Percentiles rank a stretch among this genome's conserved stretches.
Evolutionary conservation across 2,329 filamentous ascomycete species (phyloP).

Genomic region (Metarhizium sp.): DNA sequence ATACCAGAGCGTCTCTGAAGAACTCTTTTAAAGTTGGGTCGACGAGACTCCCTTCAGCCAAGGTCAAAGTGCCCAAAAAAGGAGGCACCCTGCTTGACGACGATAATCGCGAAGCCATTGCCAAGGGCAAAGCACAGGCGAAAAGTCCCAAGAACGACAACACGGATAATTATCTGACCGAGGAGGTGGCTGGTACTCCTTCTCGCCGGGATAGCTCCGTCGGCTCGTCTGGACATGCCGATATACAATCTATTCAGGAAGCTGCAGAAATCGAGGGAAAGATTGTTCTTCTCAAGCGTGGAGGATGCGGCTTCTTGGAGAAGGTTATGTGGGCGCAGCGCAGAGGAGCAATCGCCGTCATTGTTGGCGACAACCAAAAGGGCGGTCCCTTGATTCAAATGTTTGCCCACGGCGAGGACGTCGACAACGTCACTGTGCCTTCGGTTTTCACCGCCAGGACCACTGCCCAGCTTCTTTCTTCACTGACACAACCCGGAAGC

Average conservation of each 20-base stretch:
- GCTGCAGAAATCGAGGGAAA: slow-evolving; percentile 89
- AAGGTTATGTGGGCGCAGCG: slow-evolving; percentile 97
- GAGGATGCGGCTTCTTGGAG: slow-evolving; percentile 91
- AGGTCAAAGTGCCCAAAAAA: slow-evolving; percentile 10
- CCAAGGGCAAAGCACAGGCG: slow-evolving; percentile 6
- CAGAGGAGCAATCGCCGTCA: slow-evolving; percentile 77
- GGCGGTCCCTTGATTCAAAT: slow-evolving; percentile 89
- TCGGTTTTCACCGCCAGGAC: slow-evolving; percentile 92
- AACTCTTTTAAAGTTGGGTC: slow-evolving; percentile 23
- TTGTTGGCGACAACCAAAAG: slow-evolving; percentile 87
- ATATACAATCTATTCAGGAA: slow-evolving; percentile 88
- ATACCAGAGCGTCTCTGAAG: slow-evolving; percentile 34
- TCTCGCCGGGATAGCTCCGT: slow-evolving; percentile 26
- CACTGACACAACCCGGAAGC: slow-evolving; percentile 65
- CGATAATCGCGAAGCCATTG: slow-evolving; percentile 14
- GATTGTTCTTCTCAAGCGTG: slow-evolving; percentile 81
- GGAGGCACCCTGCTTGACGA: slow-evolving; percentile 16
- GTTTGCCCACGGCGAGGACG: slow-evolving; percentile 88
- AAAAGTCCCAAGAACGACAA: slow-evolving; percentile 50
- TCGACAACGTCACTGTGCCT: slow-evolving; percentile 88
- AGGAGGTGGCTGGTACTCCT: slow-evolving; percentile 26
- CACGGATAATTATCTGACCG: slow-evolving; percentile 76
- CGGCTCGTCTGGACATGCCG: slow-evolving; percentile 53
- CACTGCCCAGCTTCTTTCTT: slow-evolving; percentile 85
- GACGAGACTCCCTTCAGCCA: slow-evolving; percentile 11